phyloP scores from a whole-genome alignment of 768 basidiomycete genomes.

The Suillus luteus region DNA sequence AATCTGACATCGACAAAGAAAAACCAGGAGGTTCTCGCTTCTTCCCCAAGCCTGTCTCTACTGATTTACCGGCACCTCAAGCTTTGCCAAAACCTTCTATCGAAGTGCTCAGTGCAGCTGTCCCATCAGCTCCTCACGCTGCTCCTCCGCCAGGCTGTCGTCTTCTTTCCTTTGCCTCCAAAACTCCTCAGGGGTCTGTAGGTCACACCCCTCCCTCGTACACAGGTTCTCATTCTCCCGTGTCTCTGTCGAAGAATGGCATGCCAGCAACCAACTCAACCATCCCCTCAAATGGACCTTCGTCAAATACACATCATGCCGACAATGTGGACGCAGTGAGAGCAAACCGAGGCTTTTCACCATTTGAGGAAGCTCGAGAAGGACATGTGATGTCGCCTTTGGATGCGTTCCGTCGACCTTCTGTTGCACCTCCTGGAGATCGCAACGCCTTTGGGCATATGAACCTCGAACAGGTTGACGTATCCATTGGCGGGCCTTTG shows the following conservation, averaged over 20 bases:
- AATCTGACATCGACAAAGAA: slow-evolving; percentile 25
- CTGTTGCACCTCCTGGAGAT: slow-evolving; percentile 22
- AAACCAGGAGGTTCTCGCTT: slow-evolving; percentile 36
- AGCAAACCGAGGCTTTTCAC: slow-evolving; percentile 46
- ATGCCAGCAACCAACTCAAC: slow-evolving; percentile 9
- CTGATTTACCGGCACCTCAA: slow-evolving; percentile 23
- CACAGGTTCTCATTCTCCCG: slow-evolving; percentile 26
- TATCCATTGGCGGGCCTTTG: slow-evolving; percentile 22
- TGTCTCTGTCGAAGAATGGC: slow-evolving; percentile 26
- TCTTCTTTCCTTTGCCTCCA: slow-evolving; percentile 42
- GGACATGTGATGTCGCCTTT: slow-evolving; percentile 14
- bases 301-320: background rate
- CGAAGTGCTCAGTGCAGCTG: slow-evolving; percentile 45
- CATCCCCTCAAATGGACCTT: slow-evolving; percentile 9
- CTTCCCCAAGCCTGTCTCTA: slow-evolving; percentile 35
- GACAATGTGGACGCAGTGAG: slow-evolving; percentile 18
- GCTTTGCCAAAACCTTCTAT: slow-evolving; percentile 27
- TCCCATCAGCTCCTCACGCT: slow-evolving; percentile 33
- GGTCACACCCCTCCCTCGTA: slow-evolving; percentile 20
- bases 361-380: slow-evolving; percentile 52
- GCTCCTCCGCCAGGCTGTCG: slow-evolving; percentile 44
- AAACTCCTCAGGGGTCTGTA: slow-evolving; percentile 25
- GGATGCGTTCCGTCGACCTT: slow-evolving; percentile 25
- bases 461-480: slow-evolving; percentile 24
- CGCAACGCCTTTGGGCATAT: slow-evolving; percentile 23